phyloP scores from a whole-genome alignment of 169 alveolate genomes.

The Cryptosporidium baileyi region DNA sequence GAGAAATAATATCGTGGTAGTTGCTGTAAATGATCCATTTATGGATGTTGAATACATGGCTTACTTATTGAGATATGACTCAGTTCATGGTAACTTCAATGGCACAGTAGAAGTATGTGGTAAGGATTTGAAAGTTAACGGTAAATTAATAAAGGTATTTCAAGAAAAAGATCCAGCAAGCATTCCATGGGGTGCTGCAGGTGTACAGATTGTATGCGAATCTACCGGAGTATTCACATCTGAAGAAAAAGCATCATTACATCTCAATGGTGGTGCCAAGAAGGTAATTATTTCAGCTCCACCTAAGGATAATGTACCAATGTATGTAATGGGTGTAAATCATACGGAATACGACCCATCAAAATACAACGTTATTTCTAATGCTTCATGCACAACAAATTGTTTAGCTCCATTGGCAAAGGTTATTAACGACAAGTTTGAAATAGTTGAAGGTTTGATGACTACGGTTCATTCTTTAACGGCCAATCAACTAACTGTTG shows the following conservation, averaged over 20 bases:
- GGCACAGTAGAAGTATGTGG: constrained; percentile 83
- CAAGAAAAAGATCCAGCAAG: constrained; percentile 93
- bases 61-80: constrained; percentile 94
- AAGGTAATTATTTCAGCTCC: constrained; percentile 98
- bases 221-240: constrained; percentile 97
- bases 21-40: constrained; percentile 98
- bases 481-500: constrained; percentile 98
- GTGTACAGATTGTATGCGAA: constrained; percentile 96
- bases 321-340: constrained; percentile 98
- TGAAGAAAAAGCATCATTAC: constrained; percentile 92
- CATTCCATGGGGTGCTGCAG: constrained; percentile 96
- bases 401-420: constrained; percentile 99
- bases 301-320: constrained; percentile 96
- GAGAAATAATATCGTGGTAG: constrained; percentile 84
- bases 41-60: constrained; percentile 94
- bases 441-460: constrained; percentile 99
- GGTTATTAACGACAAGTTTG: constrained; percentile 96
- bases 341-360: constrained; percentile 88
- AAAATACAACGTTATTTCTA: constrained; percentile 91
- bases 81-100: constrained; percentile 93
- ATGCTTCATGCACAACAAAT: constrained; percentile 99
- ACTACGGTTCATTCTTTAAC: constrained; percentile 99
- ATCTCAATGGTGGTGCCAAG: constrained; percentile 97
- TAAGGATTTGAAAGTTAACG: constrained; percentile 83
- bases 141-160: constrained; percentile 83